Base-by-base conservation (phyloP, 306 rosid species). In the Delonix regia region DNA sequence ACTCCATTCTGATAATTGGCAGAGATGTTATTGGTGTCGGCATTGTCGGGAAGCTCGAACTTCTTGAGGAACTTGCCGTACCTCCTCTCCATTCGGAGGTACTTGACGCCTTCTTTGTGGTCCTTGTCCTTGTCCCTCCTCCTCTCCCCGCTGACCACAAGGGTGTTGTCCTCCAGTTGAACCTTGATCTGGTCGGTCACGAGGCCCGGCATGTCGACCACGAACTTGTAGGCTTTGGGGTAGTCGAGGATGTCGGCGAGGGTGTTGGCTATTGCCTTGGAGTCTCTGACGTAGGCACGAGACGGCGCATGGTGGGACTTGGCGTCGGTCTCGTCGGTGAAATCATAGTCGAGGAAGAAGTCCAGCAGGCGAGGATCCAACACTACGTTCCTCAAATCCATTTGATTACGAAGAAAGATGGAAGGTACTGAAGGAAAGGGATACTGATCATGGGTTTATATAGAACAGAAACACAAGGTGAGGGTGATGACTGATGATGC, bases 21-120 rank as follows among this genome's bases (percentile, higher is more conserved):
- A 3, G 28, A 45, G 8, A 88, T 79, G 4, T 81, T 78, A 7
- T 83, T 81, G 7, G 10, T 0, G 12, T 89, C 48, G 9, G 86
- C 85, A 44, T 83, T 81, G 19, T 87, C 89, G 3, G 90, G 88
- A 41, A 87, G 77, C 41, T 24, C 53, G n/a, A 89, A 87, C 81
- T 81, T 89, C 82, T 79, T 87, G 42, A 89, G 73, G 41, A 60
- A 79, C 74, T 86, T 87, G 6, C 89, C 90, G 0, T 81, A 63
- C 86, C 87, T 80, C 82, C 89, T 79, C 89, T 89, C 93, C 89
- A 85, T 85, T 4, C 64, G 73, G 19, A 89, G 25, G 25, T 73
- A 87, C 69, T 73, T 73, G 25, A 73, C 78, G 2, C 78, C 78
- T 22, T 73, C 78, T 18, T 39, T 73, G 10, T 73, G 68, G 41